A percentile compares a stretch with the other conserved stretches of the same genome.
phyloP scores from a whole-genome alignment of 2,329 filamentous ascomycete genomes.

The Botrytis tulipae region DNA sequence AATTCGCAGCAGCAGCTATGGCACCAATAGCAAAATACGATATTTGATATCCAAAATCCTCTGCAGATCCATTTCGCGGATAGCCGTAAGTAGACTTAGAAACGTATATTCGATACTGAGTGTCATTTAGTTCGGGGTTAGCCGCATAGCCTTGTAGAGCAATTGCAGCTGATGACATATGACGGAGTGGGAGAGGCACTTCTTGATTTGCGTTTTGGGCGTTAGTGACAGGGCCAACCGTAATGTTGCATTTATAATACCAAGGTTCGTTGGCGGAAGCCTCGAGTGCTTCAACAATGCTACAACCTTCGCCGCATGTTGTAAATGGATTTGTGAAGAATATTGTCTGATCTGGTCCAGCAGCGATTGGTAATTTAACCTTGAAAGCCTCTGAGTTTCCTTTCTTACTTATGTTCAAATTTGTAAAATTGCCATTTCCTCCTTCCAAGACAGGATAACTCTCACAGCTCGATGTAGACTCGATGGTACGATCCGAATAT shows the following conservation, averaged over 20 bases:
- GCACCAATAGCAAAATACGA: background rate
- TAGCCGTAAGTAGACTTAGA: background rate
- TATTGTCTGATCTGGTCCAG: background rate
- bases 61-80: background rate
- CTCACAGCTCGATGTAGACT: background rate
- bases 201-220: background rate
- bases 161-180: background rate
- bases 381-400: background rate
- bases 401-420: background rate
- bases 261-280: constrained; percentile 29
- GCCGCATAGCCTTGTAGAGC: background rate
- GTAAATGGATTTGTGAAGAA: background rate
- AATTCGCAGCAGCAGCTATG: background rate
- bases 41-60: background rate
- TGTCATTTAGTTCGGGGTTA: background rate
- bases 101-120: background rate
- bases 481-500: background rate
- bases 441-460: background rate
- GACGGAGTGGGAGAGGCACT: background rate
- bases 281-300: constrained; percentile 39
- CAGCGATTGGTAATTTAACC: background rate
- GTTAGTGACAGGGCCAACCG: constrained; percentile 8
- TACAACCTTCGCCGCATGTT: constrained; percentile 20
- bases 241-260: constrained; percentile 28
- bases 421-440: background rate